Base-by-base conservation (phyloP, 2,329 filamentous ascomycete genomes). In the Ceratocystis diversiconidia region DNA sequence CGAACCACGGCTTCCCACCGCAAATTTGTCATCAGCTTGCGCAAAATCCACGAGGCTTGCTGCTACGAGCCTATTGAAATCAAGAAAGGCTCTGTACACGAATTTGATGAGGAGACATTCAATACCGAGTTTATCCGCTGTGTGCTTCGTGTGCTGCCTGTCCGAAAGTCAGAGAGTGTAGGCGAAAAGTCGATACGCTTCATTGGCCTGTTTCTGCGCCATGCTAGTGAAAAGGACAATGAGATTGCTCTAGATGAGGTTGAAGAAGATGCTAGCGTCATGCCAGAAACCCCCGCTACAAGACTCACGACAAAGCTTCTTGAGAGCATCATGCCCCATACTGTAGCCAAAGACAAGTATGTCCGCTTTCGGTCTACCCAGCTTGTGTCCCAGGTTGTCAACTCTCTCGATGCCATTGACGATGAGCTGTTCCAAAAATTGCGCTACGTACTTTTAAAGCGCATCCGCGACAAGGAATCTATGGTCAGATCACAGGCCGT, bases 401-500 rank as follows among this genome's bases (percentile, higher is more conserved):
- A 96, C 76, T 94, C 88, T 12, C 80, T 99, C 30, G 90, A 95
- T 68, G 87, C 90, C 1, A 90, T 97, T 70, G 94, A 97, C 71
- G 91, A 96, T 73, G 90, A 94, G 61, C 77, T 96, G 10, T 99
- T 95, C 73, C 85, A 91, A 70, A 83, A 90, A 67, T 80, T 97
- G 68, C 84, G 90, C 63, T 82, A 89, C 64, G 88, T 87, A 0
- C 78, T 99, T 46, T 77, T 95, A 57, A 95, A 89, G 75, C 83
- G 94, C 43, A 87, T 97, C 62, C 85, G 90, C 70, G 94, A 99
- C 76, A 97, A 96, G 75, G 94, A 99, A 73, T 84, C 91, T 5
- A 89, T 92, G 73, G 90, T 99, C 7, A 85, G 94, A 67, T 86
- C 94, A 5, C 94, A 99, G 74, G 94, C 94, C 5, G 90, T 96